phyloP scores from a whole-genome alignment of 305 asterid species.

The Fraxinus ornus region DNA sequence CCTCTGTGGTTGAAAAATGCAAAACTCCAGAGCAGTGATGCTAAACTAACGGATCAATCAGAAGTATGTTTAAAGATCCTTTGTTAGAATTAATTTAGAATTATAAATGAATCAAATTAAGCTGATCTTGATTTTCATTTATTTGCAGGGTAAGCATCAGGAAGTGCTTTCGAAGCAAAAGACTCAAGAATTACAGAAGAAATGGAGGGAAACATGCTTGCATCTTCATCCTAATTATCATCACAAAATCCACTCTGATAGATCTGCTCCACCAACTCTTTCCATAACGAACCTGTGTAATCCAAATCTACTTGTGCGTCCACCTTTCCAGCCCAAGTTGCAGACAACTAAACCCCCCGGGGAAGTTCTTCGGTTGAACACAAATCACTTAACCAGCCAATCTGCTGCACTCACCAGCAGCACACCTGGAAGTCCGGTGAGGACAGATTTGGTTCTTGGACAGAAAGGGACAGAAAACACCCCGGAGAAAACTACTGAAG shows the following conservation, averaged over 20 bases:
- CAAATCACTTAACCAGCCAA: too few species aligned
- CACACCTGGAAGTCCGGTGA: too few species aligned
- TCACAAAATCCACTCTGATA: constrained; percentile 37
- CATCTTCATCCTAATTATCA: constrained; percentile 76
- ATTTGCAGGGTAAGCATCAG: constrained; percentile 50
- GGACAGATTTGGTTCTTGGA: constrained; percentile 55
- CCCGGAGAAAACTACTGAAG: constrained; percentile 42
- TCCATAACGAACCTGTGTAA: constrained; percentile 49
- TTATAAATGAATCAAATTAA: neutral
- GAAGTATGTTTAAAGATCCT: constrained; percentile 35
- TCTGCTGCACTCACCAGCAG: too few species aligned
- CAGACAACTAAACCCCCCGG: too few species aligned
- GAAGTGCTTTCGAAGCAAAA: constrained; percentile 57
- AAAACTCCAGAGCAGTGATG: constrained; percentile 41
- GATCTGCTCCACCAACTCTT: constrained; percentile 43
- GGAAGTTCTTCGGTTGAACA: too few species aligned
- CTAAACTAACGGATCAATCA: constrained; percentile 35
- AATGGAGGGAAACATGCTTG: constrained; percentile 78
- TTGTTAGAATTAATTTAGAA: neutral
- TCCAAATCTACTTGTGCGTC: constrained; percentile 18
- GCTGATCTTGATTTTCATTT: constrained; percentile 13
- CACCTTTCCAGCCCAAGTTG: too few species aligned
- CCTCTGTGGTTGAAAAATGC: constrained; percentile 50
- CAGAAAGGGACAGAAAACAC: constrained; percentile 34
- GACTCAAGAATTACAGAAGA: constrained; percentile 55